Percentiles rank a stretch among this genome's conserved stretches.
These are phyloP conservation scores for Aspergillus carbonarius DNA, from an alignment of 2,329 filamentous ascomycete genomes.

Conservation along the genomic window DNA sequence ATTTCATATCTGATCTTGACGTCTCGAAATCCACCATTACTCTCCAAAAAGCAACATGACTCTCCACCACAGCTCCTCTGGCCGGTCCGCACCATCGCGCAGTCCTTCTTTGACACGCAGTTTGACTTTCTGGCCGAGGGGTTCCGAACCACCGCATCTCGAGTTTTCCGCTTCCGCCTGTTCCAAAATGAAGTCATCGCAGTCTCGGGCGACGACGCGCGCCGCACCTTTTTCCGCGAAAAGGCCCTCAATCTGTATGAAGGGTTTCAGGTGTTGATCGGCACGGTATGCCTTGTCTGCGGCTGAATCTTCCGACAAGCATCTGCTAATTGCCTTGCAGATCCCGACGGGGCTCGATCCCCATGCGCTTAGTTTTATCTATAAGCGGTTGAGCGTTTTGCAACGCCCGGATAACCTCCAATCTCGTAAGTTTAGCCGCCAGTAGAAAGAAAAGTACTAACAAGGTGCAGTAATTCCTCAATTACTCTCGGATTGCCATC, in stretches of 20 bases:
- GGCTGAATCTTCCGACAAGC: neutral
- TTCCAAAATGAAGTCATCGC: neutral
- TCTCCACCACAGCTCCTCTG: neutral
- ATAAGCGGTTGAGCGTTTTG: neutral
- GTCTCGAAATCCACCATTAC: too few species aligned
- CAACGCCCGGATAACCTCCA: neutral
- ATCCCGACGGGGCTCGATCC: neutral
- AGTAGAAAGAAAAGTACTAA: neutral
- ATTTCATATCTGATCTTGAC: too few species aligned
- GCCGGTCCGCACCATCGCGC: neutral
- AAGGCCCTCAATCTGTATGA: neutral
- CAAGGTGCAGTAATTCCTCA: neutral
- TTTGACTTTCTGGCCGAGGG: neutral
- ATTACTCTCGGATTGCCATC: neutral
- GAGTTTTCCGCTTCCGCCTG: neutral
- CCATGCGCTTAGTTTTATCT: neutral
- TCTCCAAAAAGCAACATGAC: neutral
- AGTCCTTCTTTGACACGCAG: neutral
- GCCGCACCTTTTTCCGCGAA: neutral
- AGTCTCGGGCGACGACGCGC: neutral
- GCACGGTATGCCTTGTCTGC: neutral
- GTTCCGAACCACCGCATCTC: neutral
- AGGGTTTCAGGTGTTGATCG: neutral
- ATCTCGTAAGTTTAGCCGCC: neutral
- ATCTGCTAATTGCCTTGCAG: neutral